These are phyloP conservation scores for Pelargonium australe DNA, from an alignment of 441 rosid species.

Conservation along the genomic window DNA sequence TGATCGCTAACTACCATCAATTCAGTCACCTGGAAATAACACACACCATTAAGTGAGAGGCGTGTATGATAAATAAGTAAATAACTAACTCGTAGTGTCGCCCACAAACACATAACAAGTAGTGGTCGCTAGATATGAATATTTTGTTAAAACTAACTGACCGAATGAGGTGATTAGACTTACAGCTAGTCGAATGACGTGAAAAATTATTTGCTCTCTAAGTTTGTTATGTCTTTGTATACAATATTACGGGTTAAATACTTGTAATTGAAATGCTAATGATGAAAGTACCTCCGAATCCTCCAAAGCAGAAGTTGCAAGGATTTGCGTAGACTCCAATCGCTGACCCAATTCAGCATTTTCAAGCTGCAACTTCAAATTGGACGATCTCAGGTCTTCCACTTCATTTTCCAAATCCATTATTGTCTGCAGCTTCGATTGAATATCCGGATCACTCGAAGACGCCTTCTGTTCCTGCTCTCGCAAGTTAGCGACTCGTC, in stretches of 20 bases:
- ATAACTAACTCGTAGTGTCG: no score
- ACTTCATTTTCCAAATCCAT: constrained; percentile 53
- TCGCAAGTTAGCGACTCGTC: constrained; percentile 52
- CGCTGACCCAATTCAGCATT: constrained; percentile 42
- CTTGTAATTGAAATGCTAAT: no score
- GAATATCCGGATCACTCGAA: constrained; percentile 27
- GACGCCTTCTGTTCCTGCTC: constrained; percentile 45
- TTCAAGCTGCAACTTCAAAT: constrained; percentile 50
- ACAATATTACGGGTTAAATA: no score
- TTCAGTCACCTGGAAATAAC: constrained; percentile 32
- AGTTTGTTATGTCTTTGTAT: no score
- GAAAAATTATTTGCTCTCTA: no score
- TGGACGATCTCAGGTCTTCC: constrained; percentile 54
- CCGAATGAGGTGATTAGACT: no score
- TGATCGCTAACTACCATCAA: constrained; percentile 35
- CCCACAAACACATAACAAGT: no score
- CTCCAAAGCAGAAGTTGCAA: constrained; percentile 1
- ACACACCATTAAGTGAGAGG: background rate
- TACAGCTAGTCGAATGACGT: no score
- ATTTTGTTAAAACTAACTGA: no score
- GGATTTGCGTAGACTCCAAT: background rate
- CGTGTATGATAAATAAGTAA: no score
- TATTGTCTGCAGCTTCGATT: constrained; percentile 43
- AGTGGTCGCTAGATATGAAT: no score
- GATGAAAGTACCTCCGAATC: constrained; percentile 1